Evolutionary conservation across 441 rosid genomes (phyloP).

Genomic region (Gossypium trilobum): DNA sequence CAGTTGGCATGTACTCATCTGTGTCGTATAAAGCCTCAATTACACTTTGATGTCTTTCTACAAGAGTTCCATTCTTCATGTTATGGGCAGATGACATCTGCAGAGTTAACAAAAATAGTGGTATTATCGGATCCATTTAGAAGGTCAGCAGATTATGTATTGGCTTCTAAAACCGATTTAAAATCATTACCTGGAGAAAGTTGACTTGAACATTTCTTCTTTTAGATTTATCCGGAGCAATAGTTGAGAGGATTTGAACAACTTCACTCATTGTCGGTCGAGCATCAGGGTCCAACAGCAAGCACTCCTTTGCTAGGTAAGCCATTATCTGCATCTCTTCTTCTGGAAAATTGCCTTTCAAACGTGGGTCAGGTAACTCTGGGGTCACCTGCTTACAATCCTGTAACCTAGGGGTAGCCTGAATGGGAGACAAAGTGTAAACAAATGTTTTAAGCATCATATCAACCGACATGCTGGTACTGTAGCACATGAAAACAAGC

Average conservation of each 20-base stretch:
- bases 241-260: constrained; percentile 84
- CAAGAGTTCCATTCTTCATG: constrained; percentile 20
- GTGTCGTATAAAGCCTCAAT: constrained; percentile 22
- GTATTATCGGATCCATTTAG: neutral
- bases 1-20: constrained; percentile 21
- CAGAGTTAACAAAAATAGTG: constrained; percentile 6
- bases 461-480: neutral
- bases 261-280: constrained; percentile 95
- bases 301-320: constrained; percentile 82
- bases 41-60: constrained; percentile 17
- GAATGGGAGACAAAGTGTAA: neutral
- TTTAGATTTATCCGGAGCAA: constrained; percentile 56
- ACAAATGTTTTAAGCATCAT: neutral
- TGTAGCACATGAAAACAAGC: constrained; percentile 8
- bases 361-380: constrained; percentile 73
- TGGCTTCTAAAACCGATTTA: neutral
- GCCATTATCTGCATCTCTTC: constrained; percentile 88
- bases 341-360: constrained; percentile 57
- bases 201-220: constrained; percentile 53
- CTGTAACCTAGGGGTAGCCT: constrained; percentile 75
- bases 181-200: constrained; percentile 49
- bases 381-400: constrained; percentile 47
- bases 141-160: neutral
- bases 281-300: constrained; percentile 76
- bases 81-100: constrained; percentile 32